Percentiles rank a stretch among this genome's conserved stretches.
Conservation (phyloP, 495 filamentous ascomycete species). For the Choiromyces venosus region DNA sequence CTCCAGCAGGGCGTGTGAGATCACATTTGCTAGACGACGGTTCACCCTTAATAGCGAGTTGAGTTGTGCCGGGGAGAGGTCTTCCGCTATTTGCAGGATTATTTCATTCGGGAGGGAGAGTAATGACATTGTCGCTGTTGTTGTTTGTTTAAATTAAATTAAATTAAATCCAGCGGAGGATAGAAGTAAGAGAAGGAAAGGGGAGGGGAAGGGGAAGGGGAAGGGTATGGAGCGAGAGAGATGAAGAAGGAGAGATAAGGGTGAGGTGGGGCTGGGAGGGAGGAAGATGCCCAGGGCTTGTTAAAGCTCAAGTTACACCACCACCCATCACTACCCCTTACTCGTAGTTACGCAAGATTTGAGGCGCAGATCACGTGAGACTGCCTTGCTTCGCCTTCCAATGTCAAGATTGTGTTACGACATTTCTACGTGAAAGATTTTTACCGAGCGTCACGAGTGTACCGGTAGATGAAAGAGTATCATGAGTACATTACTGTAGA, state of each 20-base stretch:
- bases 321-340: neutral
- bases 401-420: neutral
- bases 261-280: neutral
- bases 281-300: neutral
- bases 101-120: neutral
- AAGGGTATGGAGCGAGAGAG: neutral
- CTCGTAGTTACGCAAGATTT: neutral
- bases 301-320: neutral
- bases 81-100: neutral
- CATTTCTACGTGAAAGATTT: too few species aligned
- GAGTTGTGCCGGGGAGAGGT: neutral
- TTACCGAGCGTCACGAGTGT: too few species aligned
- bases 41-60: neutral
- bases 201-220: too few species aligned
- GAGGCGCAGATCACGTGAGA: neutral
- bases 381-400: neutral
- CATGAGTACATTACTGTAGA: too few species aligned
- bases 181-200: neutral
- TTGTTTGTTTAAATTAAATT: too few species aligned
- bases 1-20: neutral
- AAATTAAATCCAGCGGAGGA: neutral
- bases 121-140: neutral
- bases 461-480: too few species aligned
- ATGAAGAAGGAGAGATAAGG: neutral
- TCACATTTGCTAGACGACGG: neutral